phyloP scores from a whole-genome alignment of 305 asterid species.

The Andrographis paniculata region DNA sequence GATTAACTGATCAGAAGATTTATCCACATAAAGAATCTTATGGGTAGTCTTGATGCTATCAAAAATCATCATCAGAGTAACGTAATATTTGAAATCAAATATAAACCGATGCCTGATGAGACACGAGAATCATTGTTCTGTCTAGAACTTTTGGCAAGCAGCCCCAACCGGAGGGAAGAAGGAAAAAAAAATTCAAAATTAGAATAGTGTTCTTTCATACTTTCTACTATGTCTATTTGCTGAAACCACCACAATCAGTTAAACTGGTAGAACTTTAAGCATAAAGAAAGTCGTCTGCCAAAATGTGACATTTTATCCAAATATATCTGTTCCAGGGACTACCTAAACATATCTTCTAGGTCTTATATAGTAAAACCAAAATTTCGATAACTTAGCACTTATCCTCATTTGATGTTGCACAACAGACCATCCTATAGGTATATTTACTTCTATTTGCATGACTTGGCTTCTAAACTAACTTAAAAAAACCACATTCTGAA shows the following conservation, averaged over 20 bases:
- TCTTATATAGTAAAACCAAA: neutral
- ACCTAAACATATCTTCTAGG: no score
- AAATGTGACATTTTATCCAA: no score
- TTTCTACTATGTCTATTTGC: neutral
- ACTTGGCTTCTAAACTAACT: conserved; percentile 10
- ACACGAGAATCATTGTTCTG: no score
- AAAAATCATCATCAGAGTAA: no score
- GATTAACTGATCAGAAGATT: no score
- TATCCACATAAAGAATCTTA: no score
- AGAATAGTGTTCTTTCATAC: neutral
- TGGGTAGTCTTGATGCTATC: no score
- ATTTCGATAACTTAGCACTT: neutral
- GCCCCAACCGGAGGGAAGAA: neutral
- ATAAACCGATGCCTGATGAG: neutral
- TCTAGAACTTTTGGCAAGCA: neutral
- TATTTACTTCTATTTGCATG: conserved; percentile 9
- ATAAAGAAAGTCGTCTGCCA: no score
- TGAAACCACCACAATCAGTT: neutral
- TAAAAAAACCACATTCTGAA: neutral
- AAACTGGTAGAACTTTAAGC: neutral
- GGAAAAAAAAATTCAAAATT: neutral
- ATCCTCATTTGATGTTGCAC: neutral
- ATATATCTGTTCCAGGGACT: no score
- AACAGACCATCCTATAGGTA: conserved; percentile 1
- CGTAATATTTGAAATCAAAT: neutral